phyloP scores from a whole-genome alignment of 2,329 filamentous ascomycete genomes.

The Sphaerulina populicola region DNA sequence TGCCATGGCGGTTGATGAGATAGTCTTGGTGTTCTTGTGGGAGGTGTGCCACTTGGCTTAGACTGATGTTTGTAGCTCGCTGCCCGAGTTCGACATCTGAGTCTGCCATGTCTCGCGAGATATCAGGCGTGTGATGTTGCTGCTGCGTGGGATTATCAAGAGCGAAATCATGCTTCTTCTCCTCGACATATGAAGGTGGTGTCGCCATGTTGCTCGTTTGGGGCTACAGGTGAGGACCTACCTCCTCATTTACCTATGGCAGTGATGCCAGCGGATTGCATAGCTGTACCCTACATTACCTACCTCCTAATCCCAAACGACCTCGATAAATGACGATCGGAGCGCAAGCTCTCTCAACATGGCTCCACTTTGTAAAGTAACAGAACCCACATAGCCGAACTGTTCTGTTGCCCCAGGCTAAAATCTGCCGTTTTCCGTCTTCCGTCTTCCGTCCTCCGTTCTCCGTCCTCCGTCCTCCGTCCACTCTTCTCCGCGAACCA shows the following conservation, averaged over 20 bases:
- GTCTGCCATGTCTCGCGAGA: conserved; percentile 2
- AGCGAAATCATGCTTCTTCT: conserved; percentile 9
- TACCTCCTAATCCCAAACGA: too few species aligned
- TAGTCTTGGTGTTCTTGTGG: conserved; percentile 43
- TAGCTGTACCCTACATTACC: too few species aligned
- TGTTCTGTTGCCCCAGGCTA: conserved; percentile 2
- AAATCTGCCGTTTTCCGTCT: too few species aligned
- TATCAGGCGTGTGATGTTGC: neutral
- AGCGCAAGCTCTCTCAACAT: neutral
- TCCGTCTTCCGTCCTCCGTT: neutral
- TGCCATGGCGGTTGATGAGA: conserved; percentile 47
- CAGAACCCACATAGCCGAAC: neutral
- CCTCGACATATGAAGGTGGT: neutral
- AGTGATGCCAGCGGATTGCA: too few species aligned
- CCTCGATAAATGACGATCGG: neutral
- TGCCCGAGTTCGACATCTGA: conserved; percentile 22
- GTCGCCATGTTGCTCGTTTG: neutral
- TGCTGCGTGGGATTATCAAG: neutral
- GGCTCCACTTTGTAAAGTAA: neutral
- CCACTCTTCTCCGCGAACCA: neutral
- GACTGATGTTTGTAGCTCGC: conserved; percentile 24
- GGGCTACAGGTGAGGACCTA: neutral
- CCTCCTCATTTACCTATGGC: neutral
- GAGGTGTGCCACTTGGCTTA: conserved; percentile 30
- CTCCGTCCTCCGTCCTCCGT: conserved; percentile 1